Conservation (phyloP, 192 early-diverging fungal species). For the Backusella parvicylindrica region DNA sequence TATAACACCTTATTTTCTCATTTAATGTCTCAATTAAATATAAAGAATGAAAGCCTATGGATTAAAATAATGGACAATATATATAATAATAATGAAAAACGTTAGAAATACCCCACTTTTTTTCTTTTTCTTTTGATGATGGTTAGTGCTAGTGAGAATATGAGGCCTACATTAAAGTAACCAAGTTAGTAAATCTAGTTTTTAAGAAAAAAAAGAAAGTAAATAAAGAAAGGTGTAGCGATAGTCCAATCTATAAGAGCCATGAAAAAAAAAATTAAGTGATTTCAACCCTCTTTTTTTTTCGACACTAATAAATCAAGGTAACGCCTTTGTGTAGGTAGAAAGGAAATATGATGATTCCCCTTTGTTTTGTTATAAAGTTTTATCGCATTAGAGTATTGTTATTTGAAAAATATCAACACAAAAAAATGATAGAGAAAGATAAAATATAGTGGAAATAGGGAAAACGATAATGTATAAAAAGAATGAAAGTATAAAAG, state of each 20-base stretch:
- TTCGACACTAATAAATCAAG: conserved; percentile 14
- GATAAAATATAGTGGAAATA: background rate
- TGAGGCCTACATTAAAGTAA: background rate
- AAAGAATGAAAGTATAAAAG: background rate
- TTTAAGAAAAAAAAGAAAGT: background rate
- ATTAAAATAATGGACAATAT: background rate
- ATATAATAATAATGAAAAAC: background rate
- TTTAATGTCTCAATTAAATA: background rate
- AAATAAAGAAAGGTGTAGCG: background rate
- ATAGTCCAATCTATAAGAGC: conserved; percentile 14
- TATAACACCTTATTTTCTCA: background rate
- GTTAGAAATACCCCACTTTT: background rate
- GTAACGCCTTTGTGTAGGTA: conserved; percentile 8
- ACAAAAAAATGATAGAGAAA: conserved; percentile 9
- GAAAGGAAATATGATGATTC: background rate
- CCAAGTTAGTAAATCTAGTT: background rate
- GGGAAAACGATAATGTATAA: background rate
- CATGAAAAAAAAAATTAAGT: conserved; percentile 14
- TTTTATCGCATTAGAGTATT: conserved; percentile 16
- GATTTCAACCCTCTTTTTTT: conserved; percentile 1
- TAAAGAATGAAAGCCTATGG: background rate
- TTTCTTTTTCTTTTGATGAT: background rate
- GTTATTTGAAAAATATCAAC: conserved; percentile 12
- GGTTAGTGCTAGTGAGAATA: background rate
- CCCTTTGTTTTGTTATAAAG: conserved; percentile 1